Evolutionary conservation across 257 asterid genomes (phyloP).

Genomic region (Rauvolfia tetraphylla): DNA sequence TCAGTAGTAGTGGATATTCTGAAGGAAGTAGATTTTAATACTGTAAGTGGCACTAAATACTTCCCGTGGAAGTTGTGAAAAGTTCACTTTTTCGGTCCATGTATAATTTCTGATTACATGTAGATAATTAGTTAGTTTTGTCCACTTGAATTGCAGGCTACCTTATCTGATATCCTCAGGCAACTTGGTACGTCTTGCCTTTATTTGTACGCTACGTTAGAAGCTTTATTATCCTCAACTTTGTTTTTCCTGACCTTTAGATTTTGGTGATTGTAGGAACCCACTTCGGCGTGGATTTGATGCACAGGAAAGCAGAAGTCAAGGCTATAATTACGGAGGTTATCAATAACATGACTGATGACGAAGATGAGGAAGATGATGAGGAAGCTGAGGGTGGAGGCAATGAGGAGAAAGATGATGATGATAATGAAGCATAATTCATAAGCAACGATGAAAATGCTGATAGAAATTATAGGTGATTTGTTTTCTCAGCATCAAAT

Average conservation of each 20-base stretch:
- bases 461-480: not conserved
- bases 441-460: not conserved
- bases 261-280: conserved; percentile 35
- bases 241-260: not conserved
- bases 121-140: not conserved
- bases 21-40: conserved; percentile 81
- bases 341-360: conserved; percentile 81
- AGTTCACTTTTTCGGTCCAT: not conserved
- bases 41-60: conserved; percentile 44
- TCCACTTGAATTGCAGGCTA: conserved; percentile 56
- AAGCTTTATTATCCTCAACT: not conserved
- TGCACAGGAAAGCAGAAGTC: conserved; percentile 71
- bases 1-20: conserved; percentile 53
- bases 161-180: conserved; percentile 77
- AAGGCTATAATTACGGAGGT: conserved; percentile 81
- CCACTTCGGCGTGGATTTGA: conserved; percentile 60
- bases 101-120: not conserved
- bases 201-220: not conserved
- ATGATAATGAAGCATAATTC: conserved; percentile 17
- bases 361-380: conserved; percentile 57
- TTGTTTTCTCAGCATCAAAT: not conserved
- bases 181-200: conserved; percentile 60
- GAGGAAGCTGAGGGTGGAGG: conserved; percentile 39
- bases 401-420: conserved; percentile 39
- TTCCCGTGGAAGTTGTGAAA: not conserved